Percentiles rank a stretch among this genome's conserved stretches.
phyloP scores from a whole-genome alignment of 495 filamentous ascomycete genomes.

The Aspergillus biplanus region DNA sequence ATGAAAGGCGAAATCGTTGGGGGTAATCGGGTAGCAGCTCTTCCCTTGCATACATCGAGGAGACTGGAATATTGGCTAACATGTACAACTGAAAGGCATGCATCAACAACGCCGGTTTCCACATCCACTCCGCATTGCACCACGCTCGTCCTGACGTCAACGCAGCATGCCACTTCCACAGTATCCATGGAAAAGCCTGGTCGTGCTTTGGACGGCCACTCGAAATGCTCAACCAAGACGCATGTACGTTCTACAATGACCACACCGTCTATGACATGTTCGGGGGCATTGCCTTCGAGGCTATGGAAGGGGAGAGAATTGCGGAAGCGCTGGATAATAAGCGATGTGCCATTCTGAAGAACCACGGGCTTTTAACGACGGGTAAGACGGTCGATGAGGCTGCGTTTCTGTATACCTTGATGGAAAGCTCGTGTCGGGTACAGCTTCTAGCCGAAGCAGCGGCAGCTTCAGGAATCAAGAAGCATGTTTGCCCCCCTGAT shows the following conservation, averaged over 20 bases:
- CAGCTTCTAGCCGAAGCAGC: conserved; percentile 45
- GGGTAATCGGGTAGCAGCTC: conserved; percentile 23
- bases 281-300: conserved; percentile 54
- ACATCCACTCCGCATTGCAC: conserved; percentile 51
- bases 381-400: conserved; percentile 60
- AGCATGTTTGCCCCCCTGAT: too few relatives aligned
- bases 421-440: conserved; percentile 61
- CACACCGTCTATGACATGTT: conserved; percentile 46
- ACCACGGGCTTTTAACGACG: conserved; percentile 62
- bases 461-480: too few relatives aligned
- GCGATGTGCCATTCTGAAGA: conserved; percentile 56
- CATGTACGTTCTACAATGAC: background rate
- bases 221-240: conserved; percentile 27
- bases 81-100: too few relatives aligned
- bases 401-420: conserved; percentile 58
- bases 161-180: conserved; percentile 39
- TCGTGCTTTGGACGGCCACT: conserved; percentile 29
- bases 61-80: too few relatives aligned
- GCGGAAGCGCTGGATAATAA: conserved; percentile 41
- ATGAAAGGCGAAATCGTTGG: conserved; percentile 42
- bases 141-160: conserved; percentile 36
- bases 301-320: conserved; percentile 57
- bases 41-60: too few relatives aligned
- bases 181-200: conserved; percentile 31
- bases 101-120: conserved; percentile 61